Conservation (phyloP, 1,284 basidiomycete species). For the Rhodotorula sp. region DNA sequence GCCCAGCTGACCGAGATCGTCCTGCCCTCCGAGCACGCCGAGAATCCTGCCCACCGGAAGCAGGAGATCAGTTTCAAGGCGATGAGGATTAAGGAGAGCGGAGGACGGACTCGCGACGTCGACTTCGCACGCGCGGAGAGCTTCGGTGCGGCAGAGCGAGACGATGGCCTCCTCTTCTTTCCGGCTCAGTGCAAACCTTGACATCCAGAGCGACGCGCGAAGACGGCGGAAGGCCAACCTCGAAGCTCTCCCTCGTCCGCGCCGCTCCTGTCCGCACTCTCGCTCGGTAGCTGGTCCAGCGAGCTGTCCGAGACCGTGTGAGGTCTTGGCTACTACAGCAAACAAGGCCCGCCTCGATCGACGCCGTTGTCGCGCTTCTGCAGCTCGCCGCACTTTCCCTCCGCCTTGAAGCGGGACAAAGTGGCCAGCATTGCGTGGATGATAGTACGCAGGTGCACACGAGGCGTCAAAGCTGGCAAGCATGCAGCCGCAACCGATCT, state of each 20-base stretch:
- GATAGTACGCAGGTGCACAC: constrained; percentile 14
- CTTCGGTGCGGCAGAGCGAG: constrained; percentile 38
- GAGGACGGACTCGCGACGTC: constrained; percentile 34
- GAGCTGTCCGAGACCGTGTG: rapidly evolving
- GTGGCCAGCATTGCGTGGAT: background rate
- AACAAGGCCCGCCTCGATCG: no score
- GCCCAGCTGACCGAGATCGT: constrained; percentile 45
- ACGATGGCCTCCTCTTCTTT: constrained; percentile 44
- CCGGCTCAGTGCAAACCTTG: constrained; percentile 38
- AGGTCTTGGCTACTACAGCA: background rate
- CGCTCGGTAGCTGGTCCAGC: background rate
- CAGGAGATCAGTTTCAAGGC: no score
- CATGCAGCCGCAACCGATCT: constrained; percentile 3
- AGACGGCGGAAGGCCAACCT: background rate
- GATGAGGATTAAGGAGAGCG: no score
- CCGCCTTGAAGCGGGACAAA: background rate
- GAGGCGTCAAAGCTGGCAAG: background rate
- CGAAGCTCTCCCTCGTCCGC: background rate
- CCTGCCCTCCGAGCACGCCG: constrained; percentile 43
- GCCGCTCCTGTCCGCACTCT: background rate
- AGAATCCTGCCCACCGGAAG: constrained; percentile 34
- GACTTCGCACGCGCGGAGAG: constrained; percentile 41
- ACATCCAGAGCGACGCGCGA: constrained; percentile 9
- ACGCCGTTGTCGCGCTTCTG: background rate
- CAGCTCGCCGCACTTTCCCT: constrained; percentile 6